Evolutionary conservation across 2,329 filamentous ascomycete species (phyloP).

Genomic region (Diaporthe eres): DNA sequence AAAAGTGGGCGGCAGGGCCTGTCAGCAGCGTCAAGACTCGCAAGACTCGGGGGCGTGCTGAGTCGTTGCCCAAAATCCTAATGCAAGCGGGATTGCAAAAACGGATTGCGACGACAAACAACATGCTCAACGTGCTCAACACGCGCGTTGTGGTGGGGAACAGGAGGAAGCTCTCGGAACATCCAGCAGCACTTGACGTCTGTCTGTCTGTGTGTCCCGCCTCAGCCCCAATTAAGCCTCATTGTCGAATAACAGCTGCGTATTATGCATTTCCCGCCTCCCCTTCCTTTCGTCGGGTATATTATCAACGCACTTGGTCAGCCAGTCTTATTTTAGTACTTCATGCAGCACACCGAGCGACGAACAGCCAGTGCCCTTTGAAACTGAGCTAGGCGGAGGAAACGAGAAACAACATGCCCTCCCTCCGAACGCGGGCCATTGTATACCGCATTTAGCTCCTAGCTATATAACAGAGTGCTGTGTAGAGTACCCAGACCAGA

Average conservation of each 20-base stretch:
- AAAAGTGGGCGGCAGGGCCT: constrained; percentile 31
- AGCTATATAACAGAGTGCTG: constrained; percentile 10
- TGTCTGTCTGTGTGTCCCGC: not conserved
- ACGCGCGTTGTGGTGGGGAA: not conserved
- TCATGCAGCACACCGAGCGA: constrained; percentile 23
- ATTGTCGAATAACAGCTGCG: constrained; percentile 17
- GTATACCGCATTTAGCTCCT: not conserved
- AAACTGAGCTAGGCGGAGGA: constrained; percentile 17
- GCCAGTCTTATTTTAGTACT: constrained; percentile 19
- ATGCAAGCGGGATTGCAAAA: constrained; percentile 32
- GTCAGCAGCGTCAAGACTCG: constrained; percentile 22
- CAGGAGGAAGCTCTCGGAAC: not conserved
- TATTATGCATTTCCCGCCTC: constrained; percentile 29
- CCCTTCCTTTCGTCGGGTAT: constrained; percentile 25
- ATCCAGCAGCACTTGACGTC: not conserved
- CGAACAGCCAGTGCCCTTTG: not conserved
- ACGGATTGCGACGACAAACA: constrained; percentile 7
- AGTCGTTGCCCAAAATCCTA: constrained; percentile 29
- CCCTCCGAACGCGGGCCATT: not conserved
- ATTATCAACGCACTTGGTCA: constrained; percentile 19
- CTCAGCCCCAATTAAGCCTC: constrained; percentile 25
- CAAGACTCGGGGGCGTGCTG: constrained; percentile 4
- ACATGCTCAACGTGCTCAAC: constrained; percentile 8
- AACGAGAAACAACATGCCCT: constrained; percentile 17
- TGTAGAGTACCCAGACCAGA: not conserved